Base-by-base conservation (phyloP, 352 stramenopile genomes). In the Globisporangium lucens region DNA sequence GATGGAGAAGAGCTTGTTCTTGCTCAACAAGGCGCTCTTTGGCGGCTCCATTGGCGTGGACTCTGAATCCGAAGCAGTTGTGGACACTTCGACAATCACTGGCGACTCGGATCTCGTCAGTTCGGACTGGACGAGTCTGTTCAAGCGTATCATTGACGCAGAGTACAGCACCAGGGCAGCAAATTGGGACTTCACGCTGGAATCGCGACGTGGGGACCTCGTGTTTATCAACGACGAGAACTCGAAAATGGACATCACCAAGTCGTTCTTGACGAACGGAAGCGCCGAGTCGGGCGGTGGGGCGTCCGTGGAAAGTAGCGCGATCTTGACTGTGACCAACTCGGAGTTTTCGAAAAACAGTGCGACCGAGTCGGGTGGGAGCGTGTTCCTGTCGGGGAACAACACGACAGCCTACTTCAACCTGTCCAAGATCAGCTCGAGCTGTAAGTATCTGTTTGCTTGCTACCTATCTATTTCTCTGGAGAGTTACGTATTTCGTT, bases 281-380 rank as follows among this genome's bases (percentile, higher is more conserved):
- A 73, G 63, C 8, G 83, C 79, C 5, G 76, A 85, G 24, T 80
- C 71, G 2, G 83, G 83, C 3, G 83, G 83, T 20, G 83, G 71
- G 0, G 66, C 73, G 2, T 87, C 77, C 7, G 61, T 82, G 6
- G 72, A 75, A 8, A 59, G 36, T 27, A 66, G 70, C 30, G 75
- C 75, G 3, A 51, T 70, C 35, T 53, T 91, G 27, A 57, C 69
- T 33, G 65, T 68, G 4, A 9, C 49, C 1, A 22, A 70, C 3
- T 76, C 75, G 1, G 65, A 69, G 13, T 67, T 91, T 9, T 57
- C 60, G 4, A 56, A 82, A 33, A 89, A 89, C 53, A 68, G 36
- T 15, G 83, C 76, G 8, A 75, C 52, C 4, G 79, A 89, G 36
- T 70, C 74, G 24, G 83, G 83, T 0, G 83, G 83, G 9, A 82